A percentile compares a stretch with the other conserved stretches of the same genome.
These are phyloP conservation scores for Russula sp. DNA, from an alignment of 768 basidiomycete genomes.

Conservation along the genomic window DNA sequence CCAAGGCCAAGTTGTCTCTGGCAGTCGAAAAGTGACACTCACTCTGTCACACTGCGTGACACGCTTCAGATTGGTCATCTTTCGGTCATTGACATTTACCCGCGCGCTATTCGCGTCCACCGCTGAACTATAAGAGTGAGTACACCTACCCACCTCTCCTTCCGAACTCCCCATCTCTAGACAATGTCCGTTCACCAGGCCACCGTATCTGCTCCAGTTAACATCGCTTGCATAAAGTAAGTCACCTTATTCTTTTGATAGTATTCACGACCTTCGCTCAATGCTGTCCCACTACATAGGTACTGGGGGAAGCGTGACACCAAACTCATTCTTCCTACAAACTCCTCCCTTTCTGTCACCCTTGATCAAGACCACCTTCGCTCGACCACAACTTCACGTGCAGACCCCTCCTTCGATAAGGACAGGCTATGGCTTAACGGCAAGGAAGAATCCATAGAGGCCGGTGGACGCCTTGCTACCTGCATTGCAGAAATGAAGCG, in stretches of 20 bases:
- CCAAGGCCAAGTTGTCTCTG: too few species aligned
- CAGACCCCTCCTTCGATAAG: slow-evolving; percentile 65
- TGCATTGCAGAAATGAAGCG: slow-evolving; percentile 87
- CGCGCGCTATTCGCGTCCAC: slow-evolving; percentile 32
- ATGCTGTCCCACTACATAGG: slow-evolving; percentile 47
- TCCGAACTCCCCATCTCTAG: slow-evolving; percentile 3
- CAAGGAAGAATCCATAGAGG: slow-evolving; percentile 83
- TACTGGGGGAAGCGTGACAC: slow-evolving; percentile 99
- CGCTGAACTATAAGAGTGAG: slow-evolving; percentile 21
- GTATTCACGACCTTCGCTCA: not conserved
- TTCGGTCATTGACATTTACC: slow-evolving; percentile 13
- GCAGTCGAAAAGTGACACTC: not conserved
- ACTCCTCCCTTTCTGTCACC: slow-evolving; percentile 97
- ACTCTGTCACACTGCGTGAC: slow-evolving; percentile 11
- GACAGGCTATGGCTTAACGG: slow-evolving; percentile 96
- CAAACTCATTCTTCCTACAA: slow-evolving; percentile 91
- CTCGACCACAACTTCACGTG: slow-evolving; percentile 89
- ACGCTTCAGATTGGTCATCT: slow-evolving; percentile 13
- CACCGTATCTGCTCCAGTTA: slow-evolving; percentile 90
- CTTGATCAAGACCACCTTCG: slow-evolving; percentile 94
- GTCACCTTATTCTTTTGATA: slow-evolving; percentile 28
- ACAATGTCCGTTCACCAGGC: slow-evolving; percentile 71
- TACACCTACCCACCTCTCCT: slow-evolving; percentile 5
- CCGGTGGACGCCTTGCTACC: slow-evolving; percentile 70
- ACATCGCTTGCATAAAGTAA: slow-evolving; percentile 98